Evolutionary conservation across 768 basidiomycete genomes (phyloP), one percentile per base, ranked within the genome.

Genomic region (Termitomyces sp.): DNA sequence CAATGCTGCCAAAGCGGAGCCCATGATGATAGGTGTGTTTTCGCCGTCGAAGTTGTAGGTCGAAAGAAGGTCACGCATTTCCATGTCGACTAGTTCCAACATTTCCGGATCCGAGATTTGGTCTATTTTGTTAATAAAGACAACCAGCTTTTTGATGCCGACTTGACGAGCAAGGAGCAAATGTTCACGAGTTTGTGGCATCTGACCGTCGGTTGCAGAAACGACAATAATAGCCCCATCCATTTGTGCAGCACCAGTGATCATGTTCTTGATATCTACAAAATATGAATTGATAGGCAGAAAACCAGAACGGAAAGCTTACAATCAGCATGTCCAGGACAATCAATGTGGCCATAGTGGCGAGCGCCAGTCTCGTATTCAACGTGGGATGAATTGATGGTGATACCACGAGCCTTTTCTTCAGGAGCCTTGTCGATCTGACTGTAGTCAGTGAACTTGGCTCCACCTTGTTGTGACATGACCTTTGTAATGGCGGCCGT

Each of bases 111-210:
- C 97, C 63, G 90, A 86, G 61, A 98, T 91, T 80, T 90, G 86
- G 78, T 99, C 97, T 63, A 99, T 89, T 79, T 99, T 99, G 90
- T 99, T 99, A 76, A 99, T 95, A 82, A 97, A 99, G 66, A 99
- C 97, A 61, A 98, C 94, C 40, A 99, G 86, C 75, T 89, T 91
- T 79, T 96, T 94, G 72, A 99, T 91, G 66, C 97, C 97, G 65
- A 98, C 96, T 79, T 99, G 97, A 70, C 94, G 92, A 68, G 96
- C 96, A 52, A 99, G 87, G 57, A 99, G 89, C 63, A 99, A 78
- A 78, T 99, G 97, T 81, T 99, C 97, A 69, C 96, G 89, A 54
- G 97, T 99, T 76, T 98, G 96, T 58, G 96, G 97, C 97, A 99
- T 99, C 77, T 98, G 96, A 67, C 97, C 97, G 72, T 99, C 97